Conservation (phyloP, 2,329 filamentous ascomycete genomes). For the Colletotrichum theobromicola region DNA sequence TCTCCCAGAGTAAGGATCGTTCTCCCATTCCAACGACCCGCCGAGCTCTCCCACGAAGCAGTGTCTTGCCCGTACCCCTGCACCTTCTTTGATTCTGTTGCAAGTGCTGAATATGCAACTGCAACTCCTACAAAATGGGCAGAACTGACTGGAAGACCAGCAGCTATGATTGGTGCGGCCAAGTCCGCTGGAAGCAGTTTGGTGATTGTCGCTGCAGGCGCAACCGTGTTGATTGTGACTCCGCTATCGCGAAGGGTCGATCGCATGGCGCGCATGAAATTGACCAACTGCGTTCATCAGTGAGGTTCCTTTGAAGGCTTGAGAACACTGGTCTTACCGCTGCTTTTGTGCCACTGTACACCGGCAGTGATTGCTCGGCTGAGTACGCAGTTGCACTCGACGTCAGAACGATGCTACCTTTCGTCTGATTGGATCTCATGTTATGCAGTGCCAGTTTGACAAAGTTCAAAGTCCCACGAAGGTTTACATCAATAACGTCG, state of each 20-base stretch:
- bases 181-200: conserved; percentile 32
- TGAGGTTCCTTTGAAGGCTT: background rate
- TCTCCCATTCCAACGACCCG: background rate
- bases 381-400: conserved; percentile 39
- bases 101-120: conserved; percentile 40
- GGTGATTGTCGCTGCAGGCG: conserved; percentile 39
- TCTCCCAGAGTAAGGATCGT: background rate
- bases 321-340: background rate
- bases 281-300: conserved; percentile 13
- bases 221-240: conserved; percentile 43
- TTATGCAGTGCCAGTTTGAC: conserved; percentile 34
- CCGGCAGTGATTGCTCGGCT: conserved; percentile 39
- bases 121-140: conserved; percentile 38
- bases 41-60: background rate
- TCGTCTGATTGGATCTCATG: conserved; percentile 27
- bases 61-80: background rate
- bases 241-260: conserved; percentile 26
- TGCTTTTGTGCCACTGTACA: conserved; percentile 31
- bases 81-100: conserved; percentile 5
- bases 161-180: conserved; percentile 30
- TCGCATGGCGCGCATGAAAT: conserved; percentile 37
- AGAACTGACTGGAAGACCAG: conserved; percentile 35
- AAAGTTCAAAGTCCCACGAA: conserved; percentile 33
- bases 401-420: conserved; percentile 43
- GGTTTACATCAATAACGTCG: conserved; percentile 37